phyloP scores from a whole-genome alignment of 495 filamentous ascomycete genomes.

The Letharia columbiana region DNA sequence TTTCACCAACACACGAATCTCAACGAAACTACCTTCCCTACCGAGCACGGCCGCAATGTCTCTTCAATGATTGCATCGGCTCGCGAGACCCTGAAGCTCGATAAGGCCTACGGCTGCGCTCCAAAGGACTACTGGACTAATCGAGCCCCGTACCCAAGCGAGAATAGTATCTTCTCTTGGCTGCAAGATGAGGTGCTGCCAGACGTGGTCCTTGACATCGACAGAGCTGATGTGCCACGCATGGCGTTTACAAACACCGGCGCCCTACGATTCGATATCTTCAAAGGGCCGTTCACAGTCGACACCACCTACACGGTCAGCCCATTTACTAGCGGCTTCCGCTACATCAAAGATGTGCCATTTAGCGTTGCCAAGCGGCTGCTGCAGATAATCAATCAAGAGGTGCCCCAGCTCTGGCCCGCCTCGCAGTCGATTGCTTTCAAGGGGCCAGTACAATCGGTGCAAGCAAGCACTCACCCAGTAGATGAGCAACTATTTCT shows the following conservation, averaged over 20 bases:
- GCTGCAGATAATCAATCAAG: slow-evolving; percentile 63
- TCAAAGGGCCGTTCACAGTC: slow-evolving; percentile 79
- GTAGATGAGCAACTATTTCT: not conserved
- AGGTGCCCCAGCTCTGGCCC: slow-evolving; percentile 48
- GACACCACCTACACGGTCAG: slow-evolving; percentile 80
- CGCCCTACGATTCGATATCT: slow-evolving; percentile 88
- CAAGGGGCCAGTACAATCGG: not conserved
- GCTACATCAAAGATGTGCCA: slow-evolving; percentile 71
- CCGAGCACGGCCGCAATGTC: slow-evolving; percentile 65
- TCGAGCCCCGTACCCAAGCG: slow-evolving; percentile 58
- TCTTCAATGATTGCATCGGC: slow-evolving; percentile 60
- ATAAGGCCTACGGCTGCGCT: slow-evolving; percentile 70
- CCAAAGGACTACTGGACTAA: slow-evolving; percentile 75
- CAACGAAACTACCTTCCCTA: slow-evolving; percentile 63
- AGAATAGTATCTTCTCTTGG: slow-evolving; percentile 71
- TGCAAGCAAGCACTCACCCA: not conserved
- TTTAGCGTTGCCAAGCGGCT: slow-evolving; percentile 63
- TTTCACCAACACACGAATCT: slow-evolving; percentile 73
- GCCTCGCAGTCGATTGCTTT: slow-evolving; percentile 8
- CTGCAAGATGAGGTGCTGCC: slow-evolving; percentile 68
- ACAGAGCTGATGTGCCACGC: slow-evolving; percentile 44
- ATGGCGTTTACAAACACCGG: slow-evolving; percentile 82
- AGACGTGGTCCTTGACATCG: slow-evolving; percentile 43
- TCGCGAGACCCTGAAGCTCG: slow-evolving; percentile 62
- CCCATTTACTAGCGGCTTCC: slow-evolving; percentile 75